A percentile compares a stretch with the other conserved stretches of the same genome.
Evolutionary conservation across 352 stramenopile genomes (phyloP).

Genomic region (Globisporangium barbulae): DNA sequence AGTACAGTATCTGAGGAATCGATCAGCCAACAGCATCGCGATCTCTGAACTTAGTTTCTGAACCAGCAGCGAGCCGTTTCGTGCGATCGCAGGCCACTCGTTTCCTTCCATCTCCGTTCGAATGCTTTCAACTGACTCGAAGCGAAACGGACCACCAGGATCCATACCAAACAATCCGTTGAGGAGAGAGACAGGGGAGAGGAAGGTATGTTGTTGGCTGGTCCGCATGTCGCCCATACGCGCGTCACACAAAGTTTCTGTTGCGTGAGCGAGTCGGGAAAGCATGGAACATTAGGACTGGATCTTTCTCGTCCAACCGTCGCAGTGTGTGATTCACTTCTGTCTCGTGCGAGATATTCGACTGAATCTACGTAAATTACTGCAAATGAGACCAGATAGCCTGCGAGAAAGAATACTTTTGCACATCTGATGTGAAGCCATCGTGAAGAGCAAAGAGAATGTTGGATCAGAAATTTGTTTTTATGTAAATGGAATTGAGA

Average conservation of each 20-base stretch:
- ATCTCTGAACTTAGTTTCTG: slow-evolving; percentile 1
- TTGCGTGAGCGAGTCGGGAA: slow-evolving; percentile 1
- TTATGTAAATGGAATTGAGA: too few species aligned
- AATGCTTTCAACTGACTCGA: neutral
- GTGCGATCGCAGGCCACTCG: neutral
- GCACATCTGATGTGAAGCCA: neutral
- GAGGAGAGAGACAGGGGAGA: neutral
- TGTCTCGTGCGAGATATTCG: neutral
- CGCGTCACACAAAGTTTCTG: neutral
- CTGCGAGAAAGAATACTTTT: neutral
- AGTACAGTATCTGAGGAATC: neutral
- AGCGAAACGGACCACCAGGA: neutral
- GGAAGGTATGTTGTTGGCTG: neutral
- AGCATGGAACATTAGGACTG: slow-evolving; percentile 10
- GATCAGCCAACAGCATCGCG: neutral
- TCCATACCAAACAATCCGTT: neutral
- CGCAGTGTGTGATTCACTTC: neutral
- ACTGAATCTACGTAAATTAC: neutral
- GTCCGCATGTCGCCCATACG: neutral
- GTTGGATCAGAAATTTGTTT: too few species aligned
- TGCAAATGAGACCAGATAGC: neutral
- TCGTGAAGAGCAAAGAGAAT: too few species aligned
- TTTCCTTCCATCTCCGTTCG: neutral
- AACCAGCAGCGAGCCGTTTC: neutral
- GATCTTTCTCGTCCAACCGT: slow-evolving; percentile 13